Conservation (phyloP, 805 yeast species). For the Diddensiella transvaalensis region DNA sequence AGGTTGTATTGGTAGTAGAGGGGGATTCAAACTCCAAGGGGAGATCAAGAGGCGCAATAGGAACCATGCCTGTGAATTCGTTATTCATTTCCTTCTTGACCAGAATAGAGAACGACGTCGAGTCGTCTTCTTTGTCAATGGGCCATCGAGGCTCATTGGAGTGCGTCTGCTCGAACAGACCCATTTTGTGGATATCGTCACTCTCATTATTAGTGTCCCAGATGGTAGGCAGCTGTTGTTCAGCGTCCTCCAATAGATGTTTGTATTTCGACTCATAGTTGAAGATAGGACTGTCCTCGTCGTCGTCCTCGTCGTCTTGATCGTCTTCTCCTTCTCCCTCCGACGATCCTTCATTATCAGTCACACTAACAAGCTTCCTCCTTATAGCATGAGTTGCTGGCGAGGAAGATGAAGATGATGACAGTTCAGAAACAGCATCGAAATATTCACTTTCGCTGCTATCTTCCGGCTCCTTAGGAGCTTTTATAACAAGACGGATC, state of each 20-base stretch:
- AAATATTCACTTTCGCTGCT: background rate
- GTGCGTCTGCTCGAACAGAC: background rate
- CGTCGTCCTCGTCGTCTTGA: constrained; percentile 7
- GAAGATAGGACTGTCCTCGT: constrained; percentile 18
- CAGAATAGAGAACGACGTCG: constrained; percentile 27
- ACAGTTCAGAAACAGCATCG: constrained; percentile 5
- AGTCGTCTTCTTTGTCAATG: constrained; percentile 24
- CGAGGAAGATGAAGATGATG: too few relatives aligned
- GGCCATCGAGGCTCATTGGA: constrained; percentile 22
- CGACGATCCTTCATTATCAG: constrained; percentile 3
- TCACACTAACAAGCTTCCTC: background rate
- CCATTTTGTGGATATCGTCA: background rate
- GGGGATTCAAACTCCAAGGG: background rate
- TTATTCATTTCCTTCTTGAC: constrained; percentile 4
- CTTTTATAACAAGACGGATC: background rate
- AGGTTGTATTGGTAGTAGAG: constrained; percentile 5
- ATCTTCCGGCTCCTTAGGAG: background rate
- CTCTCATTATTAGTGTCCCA: background rate
- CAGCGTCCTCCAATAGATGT: constrained; percentile 1
- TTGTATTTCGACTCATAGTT: constrained; percentile 18
- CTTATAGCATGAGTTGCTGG: background rate
- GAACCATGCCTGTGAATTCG: background rate
- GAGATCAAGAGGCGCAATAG: background rate
- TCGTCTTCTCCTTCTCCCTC: constrained; percentile 9
- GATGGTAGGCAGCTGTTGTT: background rate